Percentiles rank a stretch among this genome's conserved stretches.
Evolutionary conservation across 2,329 filamentous ascomycete species (phyloP).

Genomic region (Dactylellina leptospora): DNA sequence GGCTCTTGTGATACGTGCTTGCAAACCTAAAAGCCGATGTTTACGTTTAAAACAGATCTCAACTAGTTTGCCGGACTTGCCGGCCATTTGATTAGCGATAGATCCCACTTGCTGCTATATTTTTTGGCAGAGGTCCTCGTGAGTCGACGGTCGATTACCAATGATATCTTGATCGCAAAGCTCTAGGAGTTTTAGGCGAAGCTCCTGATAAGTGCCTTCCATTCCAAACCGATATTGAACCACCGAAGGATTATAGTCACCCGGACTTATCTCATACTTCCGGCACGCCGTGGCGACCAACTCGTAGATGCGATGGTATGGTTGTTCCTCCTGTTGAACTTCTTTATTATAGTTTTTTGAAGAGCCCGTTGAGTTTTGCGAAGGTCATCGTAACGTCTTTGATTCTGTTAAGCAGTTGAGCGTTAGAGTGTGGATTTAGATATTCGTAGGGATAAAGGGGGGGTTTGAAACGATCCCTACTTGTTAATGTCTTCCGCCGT

Average conservation of each 20-base stretch:
- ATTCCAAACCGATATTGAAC: constrained; percentile 41
- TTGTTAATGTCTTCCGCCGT: no score
- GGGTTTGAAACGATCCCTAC: no score
- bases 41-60: constrained; percentile 5
- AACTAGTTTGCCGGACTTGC: neutral
- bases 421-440: no score
- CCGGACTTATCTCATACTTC: neutral
- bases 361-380: neutral
- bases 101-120: neutral
- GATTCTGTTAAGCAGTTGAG: neutral
- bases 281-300: constrained; percentile 16
- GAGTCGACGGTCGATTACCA: neutral
- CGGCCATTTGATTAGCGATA: neutral
- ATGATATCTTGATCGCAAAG: constrained; percentile 33
- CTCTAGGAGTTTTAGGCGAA: neutral
- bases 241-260: constrained; percentile 16
- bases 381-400: neutral
- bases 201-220: constrained; percentile 37
- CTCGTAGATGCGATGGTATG: constrained; percentile 42
- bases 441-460: no score
- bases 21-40: constrained; percentile 13
- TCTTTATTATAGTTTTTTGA: constrained; percentile 2
- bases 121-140: neutral
- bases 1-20: constrained; percentile 14
- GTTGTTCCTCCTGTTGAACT: constrained; percentile 32